A percentile compares a stretch with the other conserved stretches of the same genome.
Conservation (phyloP, 768 basidiomycete species). For the Astraeus odoratus region DNA sequence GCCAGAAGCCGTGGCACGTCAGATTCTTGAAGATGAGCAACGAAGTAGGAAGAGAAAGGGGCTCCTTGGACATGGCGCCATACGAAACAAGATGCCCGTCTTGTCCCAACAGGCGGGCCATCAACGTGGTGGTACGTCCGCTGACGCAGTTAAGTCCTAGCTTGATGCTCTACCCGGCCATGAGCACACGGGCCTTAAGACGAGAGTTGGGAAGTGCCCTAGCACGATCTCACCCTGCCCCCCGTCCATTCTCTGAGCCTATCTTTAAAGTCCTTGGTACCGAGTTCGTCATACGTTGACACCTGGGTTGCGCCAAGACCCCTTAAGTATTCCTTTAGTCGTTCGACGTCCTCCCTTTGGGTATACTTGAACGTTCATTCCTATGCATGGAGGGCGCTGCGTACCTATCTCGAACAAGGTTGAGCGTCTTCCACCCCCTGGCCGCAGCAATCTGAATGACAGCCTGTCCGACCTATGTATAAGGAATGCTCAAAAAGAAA, state of each 20-base stretch:
- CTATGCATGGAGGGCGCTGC: slow-evolving; percentile 8
- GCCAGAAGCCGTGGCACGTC: slow-evolving; percentile 73
- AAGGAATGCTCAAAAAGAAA: slow-evolving; percentile 4
- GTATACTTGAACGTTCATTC: not conserved
- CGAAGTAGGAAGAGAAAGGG: slow-evolving; percentile 69
- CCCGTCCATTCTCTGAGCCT: slow-evolving; percentile 59
- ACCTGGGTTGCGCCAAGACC: slow-evolving; percentile 71
- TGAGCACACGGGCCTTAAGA: slow-evolving; percentile 6
- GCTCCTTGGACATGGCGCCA: slow-evolving; percentile 85
- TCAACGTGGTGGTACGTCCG: slow-evolving; percentile 59
- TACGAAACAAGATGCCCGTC: slow-evolving; percentile 78
- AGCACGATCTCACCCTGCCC: slow-evolving; percentile 40
- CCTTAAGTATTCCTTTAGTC: slow-evolving; percentile 44
- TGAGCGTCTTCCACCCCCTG: slow-evolving; percentile 68
- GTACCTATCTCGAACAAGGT: slow-evolving; percentile 70
- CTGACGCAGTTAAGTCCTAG: slow-evolving; percentile 55
- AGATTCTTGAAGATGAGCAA: slow-evolving; percentile 83
- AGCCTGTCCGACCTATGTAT: slow-evolving; percentile 65
- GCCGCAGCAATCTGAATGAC: slow-evolving; percentile 81
- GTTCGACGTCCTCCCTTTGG: slow-evolving; percentile 50
- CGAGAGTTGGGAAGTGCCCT: not conserved
- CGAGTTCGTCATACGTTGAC: slow-evolving; percentile 68
- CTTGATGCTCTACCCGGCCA: slow-evolving; percentile 28
- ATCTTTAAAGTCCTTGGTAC: slow-evolving; percentile 45
- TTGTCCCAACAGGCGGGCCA: slow-evolving; percentile 61